These are phyloP conservation scores for Metschnikowia bowlesiae DNA, from an alignment of 805 yeast species.

Conservation along the genomic window DNA sequence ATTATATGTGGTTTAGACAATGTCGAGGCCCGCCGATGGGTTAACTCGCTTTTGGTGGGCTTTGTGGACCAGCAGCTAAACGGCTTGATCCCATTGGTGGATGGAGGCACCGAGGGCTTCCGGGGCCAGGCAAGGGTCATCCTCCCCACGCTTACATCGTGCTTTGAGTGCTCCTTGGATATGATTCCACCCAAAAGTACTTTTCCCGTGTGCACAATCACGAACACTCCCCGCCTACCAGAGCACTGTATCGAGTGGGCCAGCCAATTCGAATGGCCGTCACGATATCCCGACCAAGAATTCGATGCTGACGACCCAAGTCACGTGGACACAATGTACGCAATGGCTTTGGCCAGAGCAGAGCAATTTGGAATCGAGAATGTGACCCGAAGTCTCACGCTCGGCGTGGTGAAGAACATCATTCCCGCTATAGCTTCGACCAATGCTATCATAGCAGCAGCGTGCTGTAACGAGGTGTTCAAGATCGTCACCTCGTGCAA, in stretches of 20 bases:
- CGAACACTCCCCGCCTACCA: conserved; percentile 89
- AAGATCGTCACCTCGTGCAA: conserved; percentile 69
- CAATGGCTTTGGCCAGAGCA: conserved; percentile 57
- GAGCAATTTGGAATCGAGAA: conserved; percentile 63
- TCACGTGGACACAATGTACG: conserved; percentile 61
- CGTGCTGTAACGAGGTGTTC: conserved; percentile 82
- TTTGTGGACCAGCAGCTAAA: conserved; percentile 48
- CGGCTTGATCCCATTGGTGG: conserved; percentile 53
- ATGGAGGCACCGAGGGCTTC: conserved; percentile 95
- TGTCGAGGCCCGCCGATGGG: conserved; percentile 88
- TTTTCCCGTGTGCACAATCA: conserved; percentile 90
- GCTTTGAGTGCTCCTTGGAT: conserved; percentile 88
- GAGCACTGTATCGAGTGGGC: conserved; percentile 96
- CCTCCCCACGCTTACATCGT: conserved; percentile 77
- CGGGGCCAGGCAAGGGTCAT: conserved; percentile 88
- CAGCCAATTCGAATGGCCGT: conserved; percentile 69
- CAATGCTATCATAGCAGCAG: conserved; percentile 86
- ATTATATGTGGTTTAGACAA: conserved; percentile 87
- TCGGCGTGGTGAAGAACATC: conserved; percentile 87
- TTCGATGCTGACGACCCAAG: conserved; percentile 68
- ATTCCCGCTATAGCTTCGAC: conserved; percentile 95
- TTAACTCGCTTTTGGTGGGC: conserved; percentile 62
- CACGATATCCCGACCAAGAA: conserved; percentile 37
- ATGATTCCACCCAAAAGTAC: conserved; percentile 62
- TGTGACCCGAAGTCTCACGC: conserved; percentile 63